These are phyloP conservation scores for Agroathelia rolfsii DNA, from an alignment of 1,284 basidiomycete genomes.

Conservation along the genomic window DNA sequence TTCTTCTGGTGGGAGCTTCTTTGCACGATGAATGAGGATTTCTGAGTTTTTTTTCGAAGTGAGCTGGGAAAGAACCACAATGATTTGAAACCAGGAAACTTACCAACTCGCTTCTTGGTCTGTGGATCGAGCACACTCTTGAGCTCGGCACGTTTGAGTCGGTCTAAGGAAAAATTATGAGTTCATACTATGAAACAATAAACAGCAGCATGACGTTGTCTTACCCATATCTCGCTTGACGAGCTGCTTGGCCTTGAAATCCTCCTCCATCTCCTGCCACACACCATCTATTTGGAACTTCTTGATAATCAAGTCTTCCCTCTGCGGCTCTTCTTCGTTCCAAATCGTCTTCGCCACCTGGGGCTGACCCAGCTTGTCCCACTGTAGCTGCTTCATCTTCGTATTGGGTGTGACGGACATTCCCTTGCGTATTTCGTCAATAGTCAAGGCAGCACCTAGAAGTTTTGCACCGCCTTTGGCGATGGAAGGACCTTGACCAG, in stretches of 20 bases:
- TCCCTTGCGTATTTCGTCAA: constrained; percentile 85
- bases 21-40: constrained; percentile 82
- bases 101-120: constrained; percentile 85
- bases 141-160: constrained; percentile 75
- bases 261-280: constrained; percentile 95
- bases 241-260: constrained; percentile 94
- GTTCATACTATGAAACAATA: constrained; percentile 2
- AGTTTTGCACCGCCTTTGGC: constrained; percentile 44
- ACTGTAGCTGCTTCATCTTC: constrained; percentile 98
- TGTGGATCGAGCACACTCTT: constrained; percentile 87
- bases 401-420: constrained; percentile 76
- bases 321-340: constrained; percentile 58
- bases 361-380: constrained; percentile 92
- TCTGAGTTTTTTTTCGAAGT: constrained; percentile 35
- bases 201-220: constrained; percentile 12
- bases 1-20: constrained; percentile 74
- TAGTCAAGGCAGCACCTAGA: too few relatives aligned
- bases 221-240: constrained; percentile 75
- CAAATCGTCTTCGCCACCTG: constrained; percentile 80
- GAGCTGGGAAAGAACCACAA: constrained; percentile 3
- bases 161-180: constrained; percentile 32
- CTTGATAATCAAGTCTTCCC: constrained; percentile 70
- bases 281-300: constrained; percentile 79
- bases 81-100: constrained; percentile 28
- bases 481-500: constrained; percentile 37